Conservation (phyloP, 805 yeast species). For the Lipomyces sp. region DNA sequence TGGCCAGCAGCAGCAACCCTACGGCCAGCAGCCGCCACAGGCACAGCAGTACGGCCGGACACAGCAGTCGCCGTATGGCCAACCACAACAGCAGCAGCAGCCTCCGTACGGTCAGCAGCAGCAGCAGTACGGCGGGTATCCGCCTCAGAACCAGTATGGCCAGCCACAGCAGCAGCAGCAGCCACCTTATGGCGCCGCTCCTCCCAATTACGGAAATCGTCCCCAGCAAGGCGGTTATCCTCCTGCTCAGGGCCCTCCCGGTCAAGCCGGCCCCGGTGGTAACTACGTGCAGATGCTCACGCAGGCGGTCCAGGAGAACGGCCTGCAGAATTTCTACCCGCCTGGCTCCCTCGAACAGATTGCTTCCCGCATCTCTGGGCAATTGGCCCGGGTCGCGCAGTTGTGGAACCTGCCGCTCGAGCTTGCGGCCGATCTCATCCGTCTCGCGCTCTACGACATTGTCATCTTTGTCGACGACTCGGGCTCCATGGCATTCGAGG, state of each 20-base stretch:
- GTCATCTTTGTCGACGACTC: constrained; percentile 37
- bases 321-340: constrained; percentile 34
- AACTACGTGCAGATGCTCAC: constrained; percentile 27
- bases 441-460: constrained; percentile 36
- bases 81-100: constrained; percentile 5
- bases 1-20: constrained; percentile 14
- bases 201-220: constrained; percentile 10
- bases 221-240: constrained; percentile 4
- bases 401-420: constrained; percentile 35
- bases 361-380: constrained; percentile 30
- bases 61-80: constrained; percentile 18
- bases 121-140: constrained; percentile 20
- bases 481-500: constrained; percentile 38
- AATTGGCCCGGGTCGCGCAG: constrained; percentile 27
- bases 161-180: constrained; percentile 14
- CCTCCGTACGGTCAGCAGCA: constrained; percentile 15
- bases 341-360: constrained; percentile 35
- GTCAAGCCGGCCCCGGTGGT: constrained; percentile 9
- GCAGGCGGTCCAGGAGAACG: constrained; percentile 33
- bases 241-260: constrained; percentile 4
- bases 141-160: constrained; percentile 17
- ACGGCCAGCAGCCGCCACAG: constrained; percentile 12
- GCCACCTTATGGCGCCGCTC: constrained; percentile 15
- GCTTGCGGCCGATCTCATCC: constrained; percentile 34
- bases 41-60: constrained; percentile 8